These are phyloP conservation scores for Agrostemma githago DNA, from an alignment of 148 eudicot genomes.

Conservation along the genomic window DNA sequence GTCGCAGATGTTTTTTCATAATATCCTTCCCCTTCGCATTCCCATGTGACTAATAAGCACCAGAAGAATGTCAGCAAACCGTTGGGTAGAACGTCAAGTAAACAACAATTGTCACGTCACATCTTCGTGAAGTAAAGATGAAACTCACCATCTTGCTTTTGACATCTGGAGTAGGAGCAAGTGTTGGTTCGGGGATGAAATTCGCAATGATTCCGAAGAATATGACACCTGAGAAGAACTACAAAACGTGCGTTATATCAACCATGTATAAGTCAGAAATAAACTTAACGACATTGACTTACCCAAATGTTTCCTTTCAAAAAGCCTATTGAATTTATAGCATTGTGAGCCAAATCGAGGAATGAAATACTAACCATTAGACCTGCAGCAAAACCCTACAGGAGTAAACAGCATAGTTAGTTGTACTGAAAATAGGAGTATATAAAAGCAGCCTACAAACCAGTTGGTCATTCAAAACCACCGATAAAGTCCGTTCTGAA, in stretches of 20 bases:
- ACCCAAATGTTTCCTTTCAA: slow-evolving; percentile 96
- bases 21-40: slow-evolving; percentile 63
- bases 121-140: slow-evolving; percentile 12
- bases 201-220: slow-evolving; percentile 81
- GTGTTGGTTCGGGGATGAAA: slow-evolving; percentile 93
- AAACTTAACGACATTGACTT: slow-evolving; percentile 15
- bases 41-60: slow-evolving; percentile 41
- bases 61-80: slow-evolving; percentile 32
- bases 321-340: slow-evolving; percentile 87
- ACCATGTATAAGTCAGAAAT: no score
- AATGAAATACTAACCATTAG: slow-evolving; percentile 99
- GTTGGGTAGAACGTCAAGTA: slow-evolving; percentile 14
- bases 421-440: background rate
- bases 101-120: background rate
- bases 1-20: slow-evolving; percentile 91
- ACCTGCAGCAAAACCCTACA: slow-evolving; percentile 98
- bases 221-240: slow-evolving; percentile 98
- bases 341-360: slow-evolving; percentile 97
- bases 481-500: no score
- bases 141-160: slow-evolving; percentile 64
- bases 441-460: no score
- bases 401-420: slow-evolving; percentile 15
- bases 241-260: slow-evolving; percentile 29
- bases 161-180: slow-evolving; percentile 54
- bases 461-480: no score